Percentiles rank a stretch among this genome's conserved stretches.
phyloP scores from a whole-genome alignment of 768 basidiomycete genomes.

The Hysterangium stoloniferum region DNA sequence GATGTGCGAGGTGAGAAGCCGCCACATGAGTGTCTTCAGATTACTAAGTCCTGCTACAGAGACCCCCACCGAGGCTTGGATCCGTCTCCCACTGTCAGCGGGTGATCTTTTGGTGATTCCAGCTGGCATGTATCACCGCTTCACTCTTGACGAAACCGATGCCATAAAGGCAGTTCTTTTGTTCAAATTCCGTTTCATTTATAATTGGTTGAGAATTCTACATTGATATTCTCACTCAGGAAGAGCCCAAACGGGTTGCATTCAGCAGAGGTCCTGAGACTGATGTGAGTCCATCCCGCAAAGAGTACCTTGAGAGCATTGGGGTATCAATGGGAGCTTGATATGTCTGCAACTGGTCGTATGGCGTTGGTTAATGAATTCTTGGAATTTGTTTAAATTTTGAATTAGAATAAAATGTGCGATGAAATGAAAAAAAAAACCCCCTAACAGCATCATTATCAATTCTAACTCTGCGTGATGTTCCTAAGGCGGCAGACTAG shows the following conservation, averaged over 20 bases:
- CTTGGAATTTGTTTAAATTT: too few relatives aligned
- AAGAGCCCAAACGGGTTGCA: conserved; percentile 87
- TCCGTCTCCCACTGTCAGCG: conserved; percentile 63
- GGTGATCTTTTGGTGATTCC: conserved; percentile 87
- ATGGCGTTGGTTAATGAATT: too few relatives aligned
- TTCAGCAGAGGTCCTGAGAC: conserved; percentile 56
- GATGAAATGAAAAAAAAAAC: too few relatives aligned
- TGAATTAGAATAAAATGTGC: too few relatives aligned
- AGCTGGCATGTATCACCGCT: conserved; percentile 90
- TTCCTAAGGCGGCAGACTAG: too few relatives aligned
- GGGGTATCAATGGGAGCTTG: conserved; percentile 25
- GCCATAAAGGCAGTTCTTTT: conserved; percentile 70
- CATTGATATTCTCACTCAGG: conserved; percentile 36
- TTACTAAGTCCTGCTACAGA: conserved; percentile 43
- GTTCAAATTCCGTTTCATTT: conserved; percentile 55
- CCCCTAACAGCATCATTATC: too few relatives aligned
- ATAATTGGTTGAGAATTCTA: background rate
- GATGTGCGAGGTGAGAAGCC: conserved; percentile 77
- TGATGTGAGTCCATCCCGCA: conserved; percentile 55
- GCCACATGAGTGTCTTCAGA: too few relatives aligned
- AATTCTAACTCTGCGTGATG: too few relatives aligned
- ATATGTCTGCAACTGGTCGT: too few relatives aligned
- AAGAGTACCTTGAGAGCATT: conserved; percentile 51
- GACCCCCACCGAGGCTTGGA: conserved; percentile 63
- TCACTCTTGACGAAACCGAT: conserved; percentile 76